Evolutionary conservation across 2,329 filamentous ascomycete genomes (phyloP).

Genomic region (Aspergillus aculeatinus): DNA sequence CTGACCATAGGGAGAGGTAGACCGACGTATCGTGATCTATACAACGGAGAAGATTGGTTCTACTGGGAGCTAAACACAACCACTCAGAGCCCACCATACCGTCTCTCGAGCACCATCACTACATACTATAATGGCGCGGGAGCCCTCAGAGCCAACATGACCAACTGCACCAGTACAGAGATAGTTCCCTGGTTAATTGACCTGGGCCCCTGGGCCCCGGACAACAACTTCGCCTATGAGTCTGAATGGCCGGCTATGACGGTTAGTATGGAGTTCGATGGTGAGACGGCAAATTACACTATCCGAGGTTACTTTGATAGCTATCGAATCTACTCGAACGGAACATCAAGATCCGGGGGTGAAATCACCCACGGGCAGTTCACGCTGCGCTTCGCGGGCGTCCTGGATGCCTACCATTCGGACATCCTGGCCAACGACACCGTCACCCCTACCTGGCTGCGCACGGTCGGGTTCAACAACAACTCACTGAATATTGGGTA

Average conservation of each 20-base stretch:
- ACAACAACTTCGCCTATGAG: background rate
- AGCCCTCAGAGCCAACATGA: background rate
- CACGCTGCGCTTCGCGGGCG: slow-evolving; percentile 10
- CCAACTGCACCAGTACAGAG: background rate
- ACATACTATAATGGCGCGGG: background rate
- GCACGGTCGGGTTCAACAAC: slow-evolving; percentile 19
- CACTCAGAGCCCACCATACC: background rate
- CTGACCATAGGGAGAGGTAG: background rate
- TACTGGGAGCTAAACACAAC: background rate
- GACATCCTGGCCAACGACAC: slow-evolving; percentile 14
- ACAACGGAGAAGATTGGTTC: background rate
- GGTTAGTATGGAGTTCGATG: slow-evolving; percentile 9
- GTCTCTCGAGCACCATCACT: background rate
- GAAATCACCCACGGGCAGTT: too few relatives aligned
- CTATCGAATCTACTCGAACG: too few relatives aligned
- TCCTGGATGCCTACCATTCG: slow-evolving; percentile 19
- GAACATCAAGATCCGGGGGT: too few relatives aligned
- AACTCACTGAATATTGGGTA: slow-evolving; percentile 18
- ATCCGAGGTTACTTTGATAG: background rate
- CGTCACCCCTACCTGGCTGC: slow-evolving; percentile 12
- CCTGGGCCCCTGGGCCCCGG: background rate
- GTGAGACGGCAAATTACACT: background rate
- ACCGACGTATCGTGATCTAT: background rate
- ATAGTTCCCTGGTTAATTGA: background rate
- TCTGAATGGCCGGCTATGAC: too few relatives aligned